Conservation (phyloP, 164 flowering plant genomes). For the Kingdonia uniflora region DNA sequence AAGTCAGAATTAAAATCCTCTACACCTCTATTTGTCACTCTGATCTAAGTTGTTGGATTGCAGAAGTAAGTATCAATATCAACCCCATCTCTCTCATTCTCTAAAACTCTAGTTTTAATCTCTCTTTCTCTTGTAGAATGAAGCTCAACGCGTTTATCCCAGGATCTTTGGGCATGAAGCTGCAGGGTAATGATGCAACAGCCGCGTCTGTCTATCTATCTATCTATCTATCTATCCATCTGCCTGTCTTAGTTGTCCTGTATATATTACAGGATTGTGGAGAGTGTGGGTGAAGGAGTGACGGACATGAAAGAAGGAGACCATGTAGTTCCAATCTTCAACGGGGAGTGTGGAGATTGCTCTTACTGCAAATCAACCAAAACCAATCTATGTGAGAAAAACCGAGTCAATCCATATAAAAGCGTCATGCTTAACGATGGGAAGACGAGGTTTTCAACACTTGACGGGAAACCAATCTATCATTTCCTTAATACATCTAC, state of each 20-base stretch:
- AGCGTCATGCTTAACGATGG: conserved; percentile 44
- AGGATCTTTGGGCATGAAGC: too few relatives aligned
- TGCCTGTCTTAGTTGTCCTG: too few relatives aligned
- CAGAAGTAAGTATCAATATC: conserved; percentile 35
- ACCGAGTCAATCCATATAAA: conserved; percentile 28
- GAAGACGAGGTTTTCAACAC: conserved; percentile 35
- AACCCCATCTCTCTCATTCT: too few relatives aligned
- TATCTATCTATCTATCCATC: too few relatives aligned
- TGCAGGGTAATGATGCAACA: neutral
- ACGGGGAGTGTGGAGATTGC: conserved; percentile 51
- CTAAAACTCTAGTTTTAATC: neutral
- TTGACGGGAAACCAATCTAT: conserved; percentile 41
- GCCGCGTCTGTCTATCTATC: too few relatives aligned
- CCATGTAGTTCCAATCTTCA: conserved; percentile 48
- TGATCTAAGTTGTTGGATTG: conserved; percentile 61
- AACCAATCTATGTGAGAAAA: conserved; percentile 41
- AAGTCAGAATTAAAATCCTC: conserved; percentile 51
- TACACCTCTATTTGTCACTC: conserved; percentile 69
- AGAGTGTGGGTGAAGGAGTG: conserved; percentile 66
- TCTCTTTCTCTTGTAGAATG: neutral
- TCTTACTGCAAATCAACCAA: conserved; percentile 30
- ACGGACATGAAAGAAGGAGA: conserved; percentile 43
- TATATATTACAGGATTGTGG: conserved; percentile 41
- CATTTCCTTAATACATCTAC: conserved; percentile 70
- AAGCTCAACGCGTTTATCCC: too few relatives aligned